Conservation (phyloP, 805 yeast species). For the Kodamaea nitidulidarum region DNA sequence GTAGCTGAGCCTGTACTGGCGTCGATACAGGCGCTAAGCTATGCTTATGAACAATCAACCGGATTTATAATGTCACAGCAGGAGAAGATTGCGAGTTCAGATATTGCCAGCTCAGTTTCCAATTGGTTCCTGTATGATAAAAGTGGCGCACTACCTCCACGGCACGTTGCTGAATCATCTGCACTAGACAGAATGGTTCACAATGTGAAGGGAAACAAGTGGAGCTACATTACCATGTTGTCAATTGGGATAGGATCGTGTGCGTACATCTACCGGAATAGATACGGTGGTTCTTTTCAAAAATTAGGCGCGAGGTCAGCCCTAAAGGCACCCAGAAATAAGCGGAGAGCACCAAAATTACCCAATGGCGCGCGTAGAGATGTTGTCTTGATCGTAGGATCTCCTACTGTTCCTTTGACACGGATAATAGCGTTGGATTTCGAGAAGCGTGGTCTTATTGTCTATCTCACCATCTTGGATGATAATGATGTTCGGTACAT, state of each 20-base stretch:
- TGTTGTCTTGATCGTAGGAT: constrained; percentile 70
- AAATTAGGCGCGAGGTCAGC: not conserved
- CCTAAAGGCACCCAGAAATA: constrained; percentile 11
- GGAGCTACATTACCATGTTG: constrained; percentile 14
- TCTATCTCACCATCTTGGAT: constrained; percentile 67
- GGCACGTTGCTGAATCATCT: constrained; percentile 5
- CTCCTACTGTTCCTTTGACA: constrained; percentile 71
- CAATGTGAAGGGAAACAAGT: constrained; percentile 5
- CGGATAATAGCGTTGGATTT: constrained; percentile 68
- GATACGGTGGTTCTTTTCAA: not conserved
- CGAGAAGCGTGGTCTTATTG: constrained; percentile 76
- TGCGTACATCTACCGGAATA: constrained; percentile 10
- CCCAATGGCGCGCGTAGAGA: constrained; percentile 71
- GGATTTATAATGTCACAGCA: constrained; percentile 22
- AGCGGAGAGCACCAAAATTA: constrained; percentile 58
- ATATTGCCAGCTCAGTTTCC: constrained; percentile 2
- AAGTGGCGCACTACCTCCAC: not conserved
- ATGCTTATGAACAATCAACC: constrained; percentile 18
- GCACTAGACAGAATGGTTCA: constrained; percentile 1
- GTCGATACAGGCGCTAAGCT: constrained; percentile 26
- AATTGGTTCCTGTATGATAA: not conserved
- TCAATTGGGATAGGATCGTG: constrained; percentile 26
- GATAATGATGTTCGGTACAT: constrained; percentile 53
- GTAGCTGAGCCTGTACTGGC: constrained; percentile 46
- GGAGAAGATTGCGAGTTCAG: constrained; percentile 20